Conservation (phyloP, 164 flowering plant species). For the Vitis labrusca region DNA sequence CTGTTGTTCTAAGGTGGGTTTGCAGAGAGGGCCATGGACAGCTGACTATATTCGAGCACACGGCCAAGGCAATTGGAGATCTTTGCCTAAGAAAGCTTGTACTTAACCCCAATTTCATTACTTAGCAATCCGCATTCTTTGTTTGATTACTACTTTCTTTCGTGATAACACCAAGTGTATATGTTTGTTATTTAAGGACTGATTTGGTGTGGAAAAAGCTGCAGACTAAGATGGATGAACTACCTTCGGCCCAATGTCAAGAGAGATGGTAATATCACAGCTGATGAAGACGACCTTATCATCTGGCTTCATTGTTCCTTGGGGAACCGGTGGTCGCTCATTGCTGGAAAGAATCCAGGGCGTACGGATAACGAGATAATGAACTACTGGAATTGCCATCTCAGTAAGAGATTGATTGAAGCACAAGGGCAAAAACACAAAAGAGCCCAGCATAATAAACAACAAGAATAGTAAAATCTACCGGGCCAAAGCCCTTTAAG, state of each 20-base stretch:
- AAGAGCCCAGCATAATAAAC: not conserved
- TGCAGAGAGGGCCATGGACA: slow-evolving; percentile 8
- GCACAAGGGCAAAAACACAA: not conserved
- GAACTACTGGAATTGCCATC: slow-evolving; percentile 23
- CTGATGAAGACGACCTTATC: slow-evolving; percentile 23
- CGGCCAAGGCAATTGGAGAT: slow-evolving; percentile 14
- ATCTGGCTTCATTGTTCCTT: slow-evolving; percentile 17
- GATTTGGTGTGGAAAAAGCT: slow-evolving; percentile 25
- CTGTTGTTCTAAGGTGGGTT: slow-evolving; percentile 11
- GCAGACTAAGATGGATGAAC: slow-evolving; percentile 25
- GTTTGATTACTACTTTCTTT: no score
- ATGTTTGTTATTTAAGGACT: slow-evolving; percentile 6
- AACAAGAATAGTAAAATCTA: not conserved
- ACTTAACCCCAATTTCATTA: not conserved
- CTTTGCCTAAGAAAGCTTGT: slow-evolving; percentile 13
- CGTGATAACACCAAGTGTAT: no score
- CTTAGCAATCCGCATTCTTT: no score
- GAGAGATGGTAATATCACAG: slow-evolving; percentile 16
- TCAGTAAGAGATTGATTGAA: not conserved
- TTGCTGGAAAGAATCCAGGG: slow-evolving; percentile 21
- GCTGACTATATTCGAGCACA: slow-evolving; percentile 3
- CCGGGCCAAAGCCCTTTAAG: slow-evolving; percentile 2
- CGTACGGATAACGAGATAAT: slow-evolving; percentile 27
- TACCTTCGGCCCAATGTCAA: slow-evolving; percentile 17
- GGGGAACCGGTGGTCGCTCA: slow-evolving; percentile 27